Base-by-base conservation (phyloP, 345 rosid genomes). In the Acer campestre region DNA sequence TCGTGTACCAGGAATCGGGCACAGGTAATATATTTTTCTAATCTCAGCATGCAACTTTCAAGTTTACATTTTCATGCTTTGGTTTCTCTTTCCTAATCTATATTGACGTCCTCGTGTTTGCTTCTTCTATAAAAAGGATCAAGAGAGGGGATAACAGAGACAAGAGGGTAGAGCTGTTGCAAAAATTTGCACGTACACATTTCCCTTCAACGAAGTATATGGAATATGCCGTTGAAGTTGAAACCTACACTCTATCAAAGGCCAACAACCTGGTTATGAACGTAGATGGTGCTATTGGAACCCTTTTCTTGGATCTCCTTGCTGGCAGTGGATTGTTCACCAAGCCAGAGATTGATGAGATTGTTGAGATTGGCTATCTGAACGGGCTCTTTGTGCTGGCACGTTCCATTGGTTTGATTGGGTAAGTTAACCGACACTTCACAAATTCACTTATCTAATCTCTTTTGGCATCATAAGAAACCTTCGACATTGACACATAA, bases 91-190 rank as follows among this genome's bases (percentile, higher is more conserved):
- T 46, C 66, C 51, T 70, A 55, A 49, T 61, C 70, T 74, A 7
- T 67, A 40, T 27, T 77, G 65, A 64, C 62, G 4, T 8, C 73
- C 73, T 73, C 38, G 12, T 3, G n/a, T 64, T 74, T 74, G 17
- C 61, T 73, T 77, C 27, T 8, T 38, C 22, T 61, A 35, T 58
- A 78, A 56, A 56, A 76, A 93, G 99, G 93, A 91, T 95, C 81
- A 95, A 93, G 95, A 92, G 98, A 74, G 93, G 97, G 51, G 99
- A 95, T 89, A 96, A 91, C 86, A 90, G 97, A 77, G 98, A 96
- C 85, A 84, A 94, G 83, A 92, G 98, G 86, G 99, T 96, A 29
- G 97, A 92, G 88, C 90, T 92, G 67, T 91, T 94, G 55, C 99
- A 96, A 80, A 81, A 53, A 77, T 92, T 92, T 68, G 98, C 97